These are phyloP conservation scores for Metarhizium sp. DNA, from an alignment of 2,329 filamentous ascomycete genomes.

Conservation along the genomic window DNA sequence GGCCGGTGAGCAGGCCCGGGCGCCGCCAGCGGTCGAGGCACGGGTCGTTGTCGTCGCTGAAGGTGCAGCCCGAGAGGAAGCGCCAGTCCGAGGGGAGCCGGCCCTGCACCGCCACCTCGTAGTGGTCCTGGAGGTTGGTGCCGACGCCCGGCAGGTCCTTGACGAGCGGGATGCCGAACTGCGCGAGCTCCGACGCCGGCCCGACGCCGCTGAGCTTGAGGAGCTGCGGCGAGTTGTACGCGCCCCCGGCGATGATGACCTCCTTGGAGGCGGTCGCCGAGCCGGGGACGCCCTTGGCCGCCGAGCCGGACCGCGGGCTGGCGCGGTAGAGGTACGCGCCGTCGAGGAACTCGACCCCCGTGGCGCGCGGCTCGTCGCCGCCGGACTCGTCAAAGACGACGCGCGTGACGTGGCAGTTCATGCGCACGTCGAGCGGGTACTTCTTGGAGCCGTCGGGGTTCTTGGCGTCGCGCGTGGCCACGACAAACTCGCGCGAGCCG, in stretches of 20 bases:
- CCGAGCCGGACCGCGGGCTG: conserved; percentile 27
- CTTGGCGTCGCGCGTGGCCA: conserved; percentile 17
- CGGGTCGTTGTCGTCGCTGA: conserved; percentile 19
- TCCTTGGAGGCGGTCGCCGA: conserved; percentile 27
- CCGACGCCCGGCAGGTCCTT: conserved; percentile 54
- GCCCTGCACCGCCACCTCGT: conserved; percentile 16
- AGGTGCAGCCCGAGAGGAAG: conserved; percentile 17
- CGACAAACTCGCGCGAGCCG: conserved; percentile 40
- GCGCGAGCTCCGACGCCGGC: conserved; percentile 25
- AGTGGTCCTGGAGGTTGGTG: conserved; percentile 32
- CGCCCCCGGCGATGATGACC: conserved; percentile 38
- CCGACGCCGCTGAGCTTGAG: conserved; percentile 38
- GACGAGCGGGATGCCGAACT: conserved; percentile 39
- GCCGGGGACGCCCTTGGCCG: conserved; percentile 11
- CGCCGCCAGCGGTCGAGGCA: conserved; percentile 24
- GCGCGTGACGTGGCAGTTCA: conserved; percentile 23
- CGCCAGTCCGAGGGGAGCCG: conserved; percentile 6
- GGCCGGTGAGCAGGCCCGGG: conserved; percentile 1
- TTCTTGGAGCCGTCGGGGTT: conserved; percentile 8
- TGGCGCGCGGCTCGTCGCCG: conserved; percentile 21
- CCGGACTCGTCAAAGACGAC: conserved; percentile 22
- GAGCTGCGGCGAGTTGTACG: conserved; percentile 36
- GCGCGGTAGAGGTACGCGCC: conserved; percentile 32
- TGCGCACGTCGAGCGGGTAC: conserved; percentile 12
- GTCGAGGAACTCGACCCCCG: conserved; percentile 32